Evolutionary conservation across 202 grass and related monocot genomes (phyloP), one percentile per base, ranked within the genome.

Genomic region (Schoenoplectus tabernaemontani): DNA sequence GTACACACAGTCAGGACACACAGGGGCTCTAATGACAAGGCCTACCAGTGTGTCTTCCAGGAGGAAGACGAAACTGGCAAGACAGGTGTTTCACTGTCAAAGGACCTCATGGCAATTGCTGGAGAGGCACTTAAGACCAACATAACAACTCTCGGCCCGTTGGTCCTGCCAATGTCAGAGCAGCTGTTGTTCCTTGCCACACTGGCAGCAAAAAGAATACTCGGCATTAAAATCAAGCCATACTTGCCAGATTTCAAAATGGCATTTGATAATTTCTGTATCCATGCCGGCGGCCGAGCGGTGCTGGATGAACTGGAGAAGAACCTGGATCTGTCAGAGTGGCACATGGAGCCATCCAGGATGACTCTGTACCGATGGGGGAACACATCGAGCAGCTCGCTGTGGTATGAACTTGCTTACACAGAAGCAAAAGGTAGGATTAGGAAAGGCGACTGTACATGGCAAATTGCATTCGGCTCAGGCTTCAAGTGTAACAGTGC

Each of bases 401-500:
- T 95, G 1, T 95, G 96, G 96, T 95, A 99, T 59, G 92, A 95
- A 83, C 86, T 99, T 0, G 91, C 86, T 0, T 99, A 99, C 86
- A 71, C 90, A 8, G 96, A 99, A 81, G 92, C 88, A 0, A 74
- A 95, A 74, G 96, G 96, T 0, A 59, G 96, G 15, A 91, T 99
- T 4, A 75, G 85, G 1, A 65, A 57, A 0, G 92, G 96, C 0
- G 59, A 99, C 75, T 85, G 83, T 19, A 91, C 86, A 9, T 99
- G 96, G 92, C 96, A 99, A 85, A 95, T 99, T 58, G 91, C 90
- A 0, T 99, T 99, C 54, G 96, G 96, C 0, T 99, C 92, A 0
- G 96, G 96, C 0, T 95, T 99, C 59, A 99, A 99, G 83, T 99
- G 96, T 47, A 99, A 99, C 59, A 95, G 88, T 68, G 96, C 96